Base-by-base conservation (phyloP, 148 eudicot genomes). In the Silene conica region DNA sequence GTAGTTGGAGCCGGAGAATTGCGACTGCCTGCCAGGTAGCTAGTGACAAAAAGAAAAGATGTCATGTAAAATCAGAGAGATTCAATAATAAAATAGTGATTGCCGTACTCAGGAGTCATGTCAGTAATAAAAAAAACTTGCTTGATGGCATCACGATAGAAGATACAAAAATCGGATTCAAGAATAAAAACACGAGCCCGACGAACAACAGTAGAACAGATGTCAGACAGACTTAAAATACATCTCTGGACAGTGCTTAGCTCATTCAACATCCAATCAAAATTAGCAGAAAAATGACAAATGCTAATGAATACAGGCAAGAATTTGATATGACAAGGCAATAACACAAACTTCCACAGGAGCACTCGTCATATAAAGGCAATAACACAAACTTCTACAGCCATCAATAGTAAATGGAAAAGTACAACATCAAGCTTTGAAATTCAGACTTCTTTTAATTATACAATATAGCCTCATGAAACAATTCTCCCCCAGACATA, bases 11-110 rank as follows among this genome's bases (percentile, higher is more conserved):
- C 89, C 69, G 63, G 90, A 81, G 52, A 75, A 74, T 57, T 83
- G 80, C 15, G 96, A 82, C 31, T 79, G 85, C 77, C 95, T 87
- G 25, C 86, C 82, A 74, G 84, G 82, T 90, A 86, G 73, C 72
- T 73, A 38, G 78, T 54, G 69, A 74, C 28, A 72, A 60, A 34
- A 21, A 67, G 67, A 73, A 76, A 54, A 66, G 71, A 8, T 76
- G 63, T 70, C 46, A 38, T 5, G 43, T 38, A 38, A 67, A 54
- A 62, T 11, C 58, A 57, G 1, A n/a, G 20, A 18, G n/a, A n/a
- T 5, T 50, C 22, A 1, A 28, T 4, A 68, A 5, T 48, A 50
- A 50, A 50, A 13, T 50, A 50, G 12, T 10, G 13, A 48, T 48
- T 48, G n/a, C 43, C 7, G 5, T 64, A 64, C 46, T 55, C 25